Evolutionary conservation across 805 yeast species (phyloP).

Genomic region (Zygosaccharomyces gambellarensis): DNA sequence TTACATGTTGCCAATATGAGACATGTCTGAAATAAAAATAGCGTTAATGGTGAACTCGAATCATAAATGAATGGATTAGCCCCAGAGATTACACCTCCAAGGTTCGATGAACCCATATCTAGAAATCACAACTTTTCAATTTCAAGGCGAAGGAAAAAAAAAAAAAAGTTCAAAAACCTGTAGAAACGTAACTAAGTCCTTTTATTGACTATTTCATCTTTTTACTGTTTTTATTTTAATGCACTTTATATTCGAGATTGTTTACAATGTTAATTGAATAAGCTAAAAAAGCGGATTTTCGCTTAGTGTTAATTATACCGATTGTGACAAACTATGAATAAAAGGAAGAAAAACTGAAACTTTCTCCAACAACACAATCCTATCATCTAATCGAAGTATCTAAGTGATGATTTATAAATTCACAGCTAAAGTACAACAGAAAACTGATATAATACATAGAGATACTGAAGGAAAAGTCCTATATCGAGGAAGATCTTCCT

Average conservation of each 20-base stretch:
- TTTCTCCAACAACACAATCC: no score
- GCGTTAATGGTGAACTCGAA: constrained; percentile 55
- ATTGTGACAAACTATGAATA: background rate
- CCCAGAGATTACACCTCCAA: constrained; percentile 71
- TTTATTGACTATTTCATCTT: background rate
- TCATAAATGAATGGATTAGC: constrained; percentile 61
- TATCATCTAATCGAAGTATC: background rate
- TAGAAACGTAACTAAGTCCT: background rate
- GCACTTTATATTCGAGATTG: background rate
- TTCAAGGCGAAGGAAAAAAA: no score
- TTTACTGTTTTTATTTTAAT: background rate
- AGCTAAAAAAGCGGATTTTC: background rate
- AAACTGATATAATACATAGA: background rate
- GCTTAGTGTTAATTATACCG: background rate
- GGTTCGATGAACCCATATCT: constrained; percentile 23
- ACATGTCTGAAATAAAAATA: constrained; percentile 66
- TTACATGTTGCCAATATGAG: constrained; percentile 58
- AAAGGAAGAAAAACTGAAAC: background rate
- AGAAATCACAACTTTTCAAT: background rate
- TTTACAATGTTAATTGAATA: background rate
- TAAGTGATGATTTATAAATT: no score
- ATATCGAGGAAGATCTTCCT: background rate
- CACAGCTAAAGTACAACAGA: background rate
- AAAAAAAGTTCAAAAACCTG: background rate
- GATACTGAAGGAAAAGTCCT: background rate